These are phyloP conservation scores for Backusella australiensis DNA, from an alignment of 192 early-diverging fungal species.

Conservation along the genomic window DNA sequence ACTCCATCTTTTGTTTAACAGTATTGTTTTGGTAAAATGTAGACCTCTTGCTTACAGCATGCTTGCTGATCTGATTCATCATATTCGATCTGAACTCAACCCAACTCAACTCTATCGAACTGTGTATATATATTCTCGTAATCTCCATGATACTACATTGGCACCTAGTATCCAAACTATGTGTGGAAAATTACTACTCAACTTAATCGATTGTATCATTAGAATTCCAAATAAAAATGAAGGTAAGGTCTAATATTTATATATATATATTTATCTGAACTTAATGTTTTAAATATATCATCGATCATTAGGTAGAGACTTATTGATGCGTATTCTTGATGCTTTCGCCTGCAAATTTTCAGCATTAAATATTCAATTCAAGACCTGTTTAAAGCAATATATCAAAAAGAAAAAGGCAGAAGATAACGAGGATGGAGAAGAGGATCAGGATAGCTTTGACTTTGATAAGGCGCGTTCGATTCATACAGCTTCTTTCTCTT, in stretches of 20 bases:
- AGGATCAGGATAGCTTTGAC: constrained; percentile 57
- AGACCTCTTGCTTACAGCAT: constrained; percentile 92
- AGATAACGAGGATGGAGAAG: constrained; percentile 35
- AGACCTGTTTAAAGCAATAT: constrained; percentile 56
- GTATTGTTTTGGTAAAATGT: not conserved
- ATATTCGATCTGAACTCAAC: constrained; percentile 85
- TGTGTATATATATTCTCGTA: constrained; percentile 89
- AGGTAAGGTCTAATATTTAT: constrained; percentile 26
- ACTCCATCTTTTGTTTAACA: not conserved
- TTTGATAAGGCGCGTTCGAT: constrained; percentile 58
- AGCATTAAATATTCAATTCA: constrained; percentile 64
- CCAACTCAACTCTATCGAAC: constrained; percentile 77
- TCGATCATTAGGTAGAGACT: constrained; percentile 54
- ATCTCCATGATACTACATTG: constrained; percentile 90
- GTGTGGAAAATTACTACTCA: constrained; percentile 91
- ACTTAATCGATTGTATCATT: constrained; percentile 85
- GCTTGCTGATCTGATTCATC: constrained; percentile 94
- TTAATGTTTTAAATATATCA: too few relatives aligned
- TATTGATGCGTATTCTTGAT: constrained; percentile 81
- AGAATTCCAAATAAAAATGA: constrained; percentile 62
- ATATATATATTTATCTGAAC: not conserved
- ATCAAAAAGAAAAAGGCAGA: constrained; percentile 38
- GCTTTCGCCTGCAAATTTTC: constrained; percentile 80
- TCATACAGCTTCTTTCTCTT: constrained; percentile 42
- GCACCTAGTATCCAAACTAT: constrained; percentile 94